Evolutionary conservation across 441 rosid species (phyloP).

Genomic region (Corymbia citriodora): DNA sequence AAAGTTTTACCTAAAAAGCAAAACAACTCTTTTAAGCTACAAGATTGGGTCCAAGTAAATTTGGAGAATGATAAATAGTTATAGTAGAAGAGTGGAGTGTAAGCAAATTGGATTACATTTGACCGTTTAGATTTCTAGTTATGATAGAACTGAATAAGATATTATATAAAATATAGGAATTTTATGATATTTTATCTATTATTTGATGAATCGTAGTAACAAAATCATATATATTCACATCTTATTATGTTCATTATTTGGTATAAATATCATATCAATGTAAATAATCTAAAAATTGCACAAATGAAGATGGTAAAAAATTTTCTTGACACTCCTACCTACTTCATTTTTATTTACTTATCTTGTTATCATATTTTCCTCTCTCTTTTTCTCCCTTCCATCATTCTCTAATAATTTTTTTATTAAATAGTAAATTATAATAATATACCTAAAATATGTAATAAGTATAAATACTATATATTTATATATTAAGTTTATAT

Average conservation of each 20-base stretch:
- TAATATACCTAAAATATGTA: background rate
- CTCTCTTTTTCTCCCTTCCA: background rate
- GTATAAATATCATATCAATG: rapidly evolving
- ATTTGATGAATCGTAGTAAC: background rate
- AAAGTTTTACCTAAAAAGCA: background rate
- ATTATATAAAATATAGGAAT: background rate
- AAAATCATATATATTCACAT: too few relatives aligned
- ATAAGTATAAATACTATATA: too few relatives aligned
- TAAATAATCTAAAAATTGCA: background rate
- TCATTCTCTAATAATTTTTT: background rate
- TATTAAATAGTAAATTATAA: too few relatives aligned
- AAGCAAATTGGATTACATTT: background rate
- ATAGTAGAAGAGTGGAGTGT: background rate
- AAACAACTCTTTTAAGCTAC: background rate
- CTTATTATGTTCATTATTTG: background rate
- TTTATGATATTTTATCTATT: too few relatives aligned
- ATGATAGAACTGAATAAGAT: too few relatives aligned
- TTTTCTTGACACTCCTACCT: background rate
- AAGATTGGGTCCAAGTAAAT: background rate
- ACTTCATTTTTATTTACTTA: background rate
- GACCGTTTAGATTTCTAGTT: background rate
- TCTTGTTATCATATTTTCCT: background rate
- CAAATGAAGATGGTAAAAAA: background rate
- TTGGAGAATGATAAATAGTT: background rate
- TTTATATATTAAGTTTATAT: too few relatives aligned